These are phyloP conservation scores for Cardamine chenopodiifolia DNA, from an alignment of 345 rosid species.

Conservation along the genomic window DNA sequence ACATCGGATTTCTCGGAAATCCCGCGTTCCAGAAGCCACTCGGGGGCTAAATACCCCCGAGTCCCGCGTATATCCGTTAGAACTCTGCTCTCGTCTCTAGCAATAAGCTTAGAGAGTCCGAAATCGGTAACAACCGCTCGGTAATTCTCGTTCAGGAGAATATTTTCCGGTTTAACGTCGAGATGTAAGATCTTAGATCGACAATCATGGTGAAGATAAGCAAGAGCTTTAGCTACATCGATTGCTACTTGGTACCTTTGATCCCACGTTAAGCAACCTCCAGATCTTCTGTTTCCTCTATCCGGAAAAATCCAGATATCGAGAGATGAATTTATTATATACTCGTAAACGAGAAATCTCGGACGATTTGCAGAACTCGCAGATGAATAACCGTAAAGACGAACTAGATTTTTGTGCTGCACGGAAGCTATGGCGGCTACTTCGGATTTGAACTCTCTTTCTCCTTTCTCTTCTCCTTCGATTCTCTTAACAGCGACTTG, in stretches of 20 bases:
- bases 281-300: conserved; percentile 23
- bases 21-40: conserved; percentile 67
- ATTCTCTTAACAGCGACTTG: conserved; percentile 69
- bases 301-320: conserved; percentile 66
- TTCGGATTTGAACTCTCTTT: conserved; percentile 67
- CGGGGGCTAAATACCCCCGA: conserved; percentile 69
- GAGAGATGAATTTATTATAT: conserved; percentile 63
- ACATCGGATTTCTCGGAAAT: conserved; percentile 74
- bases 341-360: conserved; percentile 64
- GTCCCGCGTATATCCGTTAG: conserved; percentile 72
- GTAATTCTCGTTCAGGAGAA: conserved; percentile 58
- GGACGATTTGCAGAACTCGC: conserved; percentile 36
- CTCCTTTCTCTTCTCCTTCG: conserved; percentile 63
- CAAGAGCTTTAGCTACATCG: conserved; percentile 69
- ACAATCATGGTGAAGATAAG: conserved; percentile 80
- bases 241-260: conserved; percentile 62
- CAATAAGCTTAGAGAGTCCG: conserved; percentile 67
- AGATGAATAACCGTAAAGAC: conserved; percentile 61
- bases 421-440: conserved; percentile 73
- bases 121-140: conserved; percentile 63
- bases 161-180: conserved; percentile 73
- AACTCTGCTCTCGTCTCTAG: conserved; percentile 60
- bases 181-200: conserved; percentile 65
- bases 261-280: conserved; percentile 76
- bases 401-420: conserved; percentile 67